phyloP scores from a whole-genome alignment of 768 basidiomycete genomes.

The Strobilomyces confusus region DNA sequence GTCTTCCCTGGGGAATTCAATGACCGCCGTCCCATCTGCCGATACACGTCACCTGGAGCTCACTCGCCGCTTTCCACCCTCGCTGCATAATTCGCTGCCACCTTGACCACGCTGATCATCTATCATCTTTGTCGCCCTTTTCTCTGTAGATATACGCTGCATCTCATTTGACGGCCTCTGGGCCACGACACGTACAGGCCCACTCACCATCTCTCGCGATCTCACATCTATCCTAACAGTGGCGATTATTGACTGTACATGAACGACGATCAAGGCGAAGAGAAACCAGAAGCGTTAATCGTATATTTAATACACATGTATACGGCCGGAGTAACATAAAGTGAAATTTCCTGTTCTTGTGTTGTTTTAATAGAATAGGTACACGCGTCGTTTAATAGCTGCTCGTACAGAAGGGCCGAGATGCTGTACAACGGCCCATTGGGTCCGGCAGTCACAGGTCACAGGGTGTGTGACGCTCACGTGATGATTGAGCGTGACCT shows the following conservation, averaged over 20 bases:
- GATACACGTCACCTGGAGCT: background rate
- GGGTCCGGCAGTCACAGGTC: no score
- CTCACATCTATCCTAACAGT: slow-evolving; percentile 1
- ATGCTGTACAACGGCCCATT: no score
- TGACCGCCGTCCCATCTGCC: background rate
- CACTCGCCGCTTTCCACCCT: no score
- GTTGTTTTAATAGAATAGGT: slow-evolving; percentile 3
- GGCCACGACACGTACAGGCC: background rate
- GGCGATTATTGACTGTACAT: slow-evolving; percentile 10
- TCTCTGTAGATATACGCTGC: slow-evolving; percentile 12
- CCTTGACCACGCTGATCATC: background rate
- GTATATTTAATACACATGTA: slow-evolving; percentile 10
- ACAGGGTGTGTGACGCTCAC: no score
- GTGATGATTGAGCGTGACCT: no score
- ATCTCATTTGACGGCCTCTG: background rate
- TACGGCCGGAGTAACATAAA: background rate
- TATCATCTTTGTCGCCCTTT: background rate
- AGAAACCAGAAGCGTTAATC: slow-evolving; percentile 3
- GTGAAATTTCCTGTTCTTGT: background rate
- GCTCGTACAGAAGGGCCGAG: background rate
- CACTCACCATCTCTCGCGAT: slow-evolving; percentile 13
- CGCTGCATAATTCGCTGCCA: background rate
- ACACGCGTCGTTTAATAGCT: background rate
- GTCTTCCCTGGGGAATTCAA: background rate
- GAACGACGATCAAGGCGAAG: background rate